Base-by-base conservation (phyloP, 768 basidiomycete species). In the Hemileccinum impolitum region DNA sequence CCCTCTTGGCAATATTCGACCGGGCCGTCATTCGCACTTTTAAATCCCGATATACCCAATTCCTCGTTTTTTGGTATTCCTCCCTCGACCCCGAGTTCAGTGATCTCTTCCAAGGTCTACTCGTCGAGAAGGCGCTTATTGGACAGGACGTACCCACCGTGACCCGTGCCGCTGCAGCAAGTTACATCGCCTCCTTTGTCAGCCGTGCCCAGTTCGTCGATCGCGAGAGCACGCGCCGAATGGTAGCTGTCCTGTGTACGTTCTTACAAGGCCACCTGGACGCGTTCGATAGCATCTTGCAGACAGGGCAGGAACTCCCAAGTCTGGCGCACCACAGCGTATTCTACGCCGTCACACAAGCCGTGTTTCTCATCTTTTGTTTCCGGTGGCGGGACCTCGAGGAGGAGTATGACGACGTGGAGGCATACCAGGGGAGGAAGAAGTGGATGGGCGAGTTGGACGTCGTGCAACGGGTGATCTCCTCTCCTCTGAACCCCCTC, bases 31-130 rank as follows among this genome's bases (percentile, higher is more conserved):
- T 99, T 42, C 88, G 85, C 34, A 98, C 96, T 2, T 96, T 96
- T 74, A 94, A 94, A 61, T 96, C 94, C 0, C 89, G 94, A 34
- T 96, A 98, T 67, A 94, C 93, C 13, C 96, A 98, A 60, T 99
- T 99, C 71, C 80, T 99, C 52, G 61, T 98, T 39, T 99, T 99
- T 75, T 96, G 92, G 84, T 92, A 86, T 62, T 79, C 94, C 18
- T 97, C 95, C 0, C 84, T 95, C 44, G 85, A 93, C 57, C 75
- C 87, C 2, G 84, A 90, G 52, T 96, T 93, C 58, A 80, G 87
- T 39, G 95, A 99, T 65, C 78, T 92, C 47, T 97, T 99, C 65
- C 90, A 90, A 52, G 95, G 95, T 32, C 81, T 93, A 62, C 86
- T 99, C n/a, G 85, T 97, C 37, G 89, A 90, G 8, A 87, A 90